These are phyloP conservation scores for Clitopilus passeckerianus DNA, from an alignment of 768 basidiomycete species.

Conservation along the genomic window DNA sequence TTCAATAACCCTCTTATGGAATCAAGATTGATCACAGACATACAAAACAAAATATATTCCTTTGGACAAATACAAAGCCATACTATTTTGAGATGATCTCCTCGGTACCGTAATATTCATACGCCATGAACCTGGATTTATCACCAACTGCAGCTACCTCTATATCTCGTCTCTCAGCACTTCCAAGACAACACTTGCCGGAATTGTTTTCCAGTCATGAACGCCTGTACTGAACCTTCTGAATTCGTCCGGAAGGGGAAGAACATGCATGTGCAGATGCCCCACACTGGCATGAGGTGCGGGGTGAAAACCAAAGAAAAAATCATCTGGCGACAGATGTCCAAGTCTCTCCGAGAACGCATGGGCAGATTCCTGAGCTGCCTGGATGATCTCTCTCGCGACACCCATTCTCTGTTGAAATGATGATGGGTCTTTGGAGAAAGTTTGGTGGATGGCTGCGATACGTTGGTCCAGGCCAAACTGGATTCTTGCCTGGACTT, in stretches of 20 bases:
- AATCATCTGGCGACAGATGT: background rate
- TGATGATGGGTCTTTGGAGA: background rate
- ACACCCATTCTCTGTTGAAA: too few species aligned
- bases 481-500: conserved; percentile 1
- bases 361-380: background rate
- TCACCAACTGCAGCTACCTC: too few species aligned
- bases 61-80: too few species aligned
- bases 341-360: background rate
- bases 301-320: conserved; percentile 8
- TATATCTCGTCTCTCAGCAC: background rate
- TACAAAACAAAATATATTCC: too few species aligned
- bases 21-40: too few species aligned
- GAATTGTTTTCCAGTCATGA: conserved; percentile 11
- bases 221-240: conserved; percentile 5
- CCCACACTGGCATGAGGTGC: conserved; percentile 9
- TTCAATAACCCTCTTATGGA: too few species aligned
- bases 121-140: too few species aligned
- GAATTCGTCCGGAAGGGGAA: conserved; percentile 1
- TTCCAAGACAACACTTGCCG: conserved; percentile 2
- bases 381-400: background rate
- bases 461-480: background rate
- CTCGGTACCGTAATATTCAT: too few species aligned
- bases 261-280: conserved; percentile 12
- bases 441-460: background rate
- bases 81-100: too few species aligned